A percentile compares a stretch with the other conserved stretches of the same genome.
These are phyloP conservation scores for Hirschfeldia incana DNA, from an alignment of 345 rosid genomes.

Conservation along the genomic window DNA sequence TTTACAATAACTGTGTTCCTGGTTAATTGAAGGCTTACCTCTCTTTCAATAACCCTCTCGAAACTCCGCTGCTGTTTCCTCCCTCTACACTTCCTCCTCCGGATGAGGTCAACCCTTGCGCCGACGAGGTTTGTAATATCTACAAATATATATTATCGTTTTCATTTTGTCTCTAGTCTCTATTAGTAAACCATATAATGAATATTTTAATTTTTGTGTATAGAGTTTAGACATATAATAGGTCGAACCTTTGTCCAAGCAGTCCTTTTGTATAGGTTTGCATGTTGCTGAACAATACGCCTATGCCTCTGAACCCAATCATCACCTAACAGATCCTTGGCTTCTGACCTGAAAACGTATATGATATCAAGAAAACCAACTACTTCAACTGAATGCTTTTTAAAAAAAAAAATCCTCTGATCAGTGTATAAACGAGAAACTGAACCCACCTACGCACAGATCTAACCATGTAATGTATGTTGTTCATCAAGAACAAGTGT, in stretches of 20 bases:
- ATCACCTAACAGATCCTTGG: conserved; percentile 95
- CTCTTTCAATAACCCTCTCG: conserved; percentile 85
- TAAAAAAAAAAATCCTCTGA: background rate
- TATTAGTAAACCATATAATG: background rate
- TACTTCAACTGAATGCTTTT: background rate
- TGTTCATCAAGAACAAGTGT: conserved; percentile 93
- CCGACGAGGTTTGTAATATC: conserved; percentile 85
- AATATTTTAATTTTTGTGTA: background rate
- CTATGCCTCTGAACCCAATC: conserved; percentile 99
- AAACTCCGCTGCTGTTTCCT: conserved; percentile 89
- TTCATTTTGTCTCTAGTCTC: background rate
- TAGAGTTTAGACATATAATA: conserved; percentile 15
- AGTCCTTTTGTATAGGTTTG: conserved; percentile 92
- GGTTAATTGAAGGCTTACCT: conserved; percentile 44
- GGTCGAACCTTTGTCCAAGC: conserved; percentile 84
- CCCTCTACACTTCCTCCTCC: conserved; percentile 78
- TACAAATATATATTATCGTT: conserved; percentile 13
- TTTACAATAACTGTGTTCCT: background rate
- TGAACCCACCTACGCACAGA: conserved; percentile 87
- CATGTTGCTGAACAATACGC: conserved; percentile 97
- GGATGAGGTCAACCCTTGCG: conserved; percentile 93
- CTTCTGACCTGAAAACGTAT: conserved; percentile 78
- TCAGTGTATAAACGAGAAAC: background rate
- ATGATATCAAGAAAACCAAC: conserved; percentile 6
- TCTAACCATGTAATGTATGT: conserved; percentile 98